Conservation (phyloP, 164 flowering plant species). For the Kingdonia uniflora region DNA sequence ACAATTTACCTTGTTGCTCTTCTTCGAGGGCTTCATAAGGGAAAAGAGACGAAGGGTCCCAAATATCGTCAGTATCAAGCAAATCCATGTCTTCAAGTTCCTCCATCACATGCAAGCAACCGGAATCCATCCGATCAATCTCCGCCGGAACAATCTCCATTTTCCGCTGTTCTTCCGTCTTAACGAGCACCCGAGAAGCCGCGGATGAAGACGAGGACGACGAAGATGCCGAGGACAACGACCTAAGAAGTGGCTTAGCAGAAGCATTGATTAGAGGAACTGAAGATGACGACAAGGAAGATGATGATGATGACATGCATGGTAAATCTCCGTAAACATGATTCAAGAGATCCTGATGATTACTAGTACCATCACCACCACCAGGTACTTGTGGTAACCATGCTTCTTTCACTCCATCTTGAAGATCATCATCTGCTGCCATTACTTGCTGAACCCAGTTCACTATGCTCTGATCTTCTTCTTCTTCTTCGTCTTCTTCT, state of each 20-base stretch:
- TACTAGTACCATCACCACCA: too few species aligned
- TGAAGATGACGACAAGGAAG: conserved; percentile 32
- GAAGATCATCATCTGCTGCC: too few species aligned
- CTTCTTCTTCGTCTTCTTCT: too few species aligned
- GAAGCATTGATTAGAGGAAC: background rate
- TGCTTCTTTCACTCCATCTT: too few species aligned
- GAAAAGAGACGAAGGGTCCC: conserved; percentile 56
- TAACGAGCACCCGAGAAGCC: background rate
- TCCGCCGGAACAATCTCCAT: background rate
- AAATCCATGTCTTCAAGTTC: conserved; percentile 70
- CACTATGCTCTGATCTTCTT: background rate
- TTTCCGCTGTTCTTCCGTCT: conserved; percentile 7
- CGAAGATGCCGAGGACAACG: conserved; percentile 9
- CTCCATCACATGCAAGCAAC: conserved; percentile 59
- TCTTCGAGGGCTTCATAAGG: conserved; percentile 7
- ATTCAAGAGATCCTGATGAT: too few species aligned
- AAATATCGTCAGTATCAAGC: conserved; percentile 42
- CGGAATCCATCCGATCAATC: conserved; percentile 10
- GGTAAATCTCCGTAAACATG: conserved; percentile 47
- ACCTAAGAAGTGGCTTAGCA: conserved; percentile 16
- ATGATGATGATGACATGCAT: conserved; percentile 75
- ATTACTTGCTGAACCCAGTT: background rate
- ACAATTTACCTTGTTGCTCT: background rate
- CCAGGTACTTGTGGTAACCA: too few species aligned
- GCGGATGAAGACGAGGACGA: conserved; percentile 23